Conservation (phyloP, 768 basidiomycete species). For the Piloderma croceum region DNA sequence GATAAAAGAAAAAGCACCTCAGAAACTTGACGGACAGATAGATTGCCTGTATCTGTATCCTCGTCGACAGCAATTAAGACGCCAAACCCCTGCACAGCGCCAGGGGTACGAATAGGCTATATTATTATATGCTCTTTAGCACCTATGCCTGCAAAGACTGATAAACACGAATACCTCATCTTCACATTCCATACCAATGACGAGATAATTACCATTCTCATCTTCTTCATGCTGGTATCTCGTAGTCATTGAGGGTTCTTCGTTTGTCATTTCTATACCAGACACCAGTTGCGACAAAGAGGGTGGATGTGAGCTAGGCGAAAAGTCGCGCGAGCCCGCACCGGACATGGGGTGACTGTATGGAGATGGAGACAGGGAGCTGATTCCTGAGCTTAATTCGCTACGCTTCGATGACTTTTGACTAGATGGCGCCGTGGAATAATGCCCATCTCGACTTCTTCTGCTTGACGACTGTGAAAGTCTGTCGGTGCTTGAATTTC, state of each 20-base stretch:
- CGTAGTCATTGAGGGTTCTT: too few species aligned
- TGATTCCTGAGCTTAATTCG: too few species aligned
- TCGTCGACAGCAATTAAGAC: slow-evolving; percentile 70
- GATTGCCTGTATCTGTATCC: slow-evolving; percentile 42
- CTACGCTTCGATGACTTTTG: slow-evolving; percentile 2
- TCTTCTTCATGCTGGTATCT: slow-evolving; percentile 62
- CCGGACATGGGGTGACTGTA: too few species aligned
- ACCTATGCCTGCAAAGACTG: too few species aligned
- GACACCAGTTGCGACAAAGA: too few species aligned
- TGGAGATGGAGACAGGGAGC: too few species aligned
- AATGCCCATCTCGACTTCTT: not conserved
- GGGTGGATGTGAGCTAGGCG: too few species aligned
- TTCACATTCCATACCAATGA: slow-evolving; percentile 73
- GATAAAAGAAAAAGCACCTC: slow-evolving; percentile 43
- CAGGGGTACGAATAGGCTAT: slow-evolving; percentile 76
- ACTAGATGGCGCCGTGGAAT: slow-evolving; percentile 1
- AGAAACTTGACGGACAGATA: slow-evolving; percentile 72
- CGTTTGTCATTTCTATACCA: too few species aligned
- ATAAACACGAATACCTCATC: slow-evolving; percentile 78
- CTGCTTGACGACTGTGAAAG: slow-evolving; percentile 1
- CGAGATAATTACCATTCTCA: slow-evolving; percentile 62
- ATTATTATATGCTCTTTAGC: too few species aligned
- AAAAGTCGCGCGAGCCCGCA: too few species aligned
- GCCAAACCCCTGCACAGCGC: slow-evolving; percentile 80
- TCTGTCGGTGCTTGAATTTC: slow-evolving; percentile 15